Evolutionary conservation across 345 rosid species (phyloP).

Genomic region (Arabidopsis suecica): DNA sequence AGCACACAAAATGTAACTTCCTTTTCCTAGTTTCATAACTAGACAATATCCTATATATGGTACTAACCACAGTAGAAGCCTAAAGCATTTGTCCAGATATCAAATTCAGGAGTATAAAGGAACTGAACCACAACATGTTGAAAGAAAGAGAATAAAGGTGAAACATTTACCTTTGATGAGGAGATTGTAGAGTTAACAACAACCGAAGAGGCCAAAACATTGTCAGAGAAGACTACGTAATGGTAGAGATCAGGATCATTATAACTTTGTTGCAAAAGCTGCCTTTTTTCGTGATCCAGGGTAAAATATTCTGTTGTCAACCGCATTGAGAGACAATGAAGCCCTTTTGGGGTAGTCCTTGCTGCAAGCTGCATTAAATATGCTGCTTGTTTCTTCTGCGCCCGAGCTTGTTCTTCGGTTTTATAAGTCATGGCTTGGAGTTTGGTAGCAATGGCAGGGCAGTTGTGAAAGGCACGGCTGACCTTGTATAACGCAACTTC

Average conservation of each 20-base stretch:
- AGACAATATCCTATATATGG: neutral
- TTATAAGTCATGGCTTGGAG: constrained; percentile 74
- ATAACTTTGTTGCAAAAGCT: constrained; percentile 56
- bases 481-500: constrained; percentile 66
- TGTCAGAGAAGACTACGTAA: constrained; percentile 88
- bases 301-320: constrained; percentile 78
- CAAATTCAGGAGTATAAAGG: constrained; percentile 10
- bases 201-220: constrained; percentile 84
- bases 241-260: constrained; percentile 69
- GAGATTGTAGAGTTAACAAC: constrained; percentile 83
- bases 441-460: constrained; percentile 66
- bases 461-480: constrained; percentile 61
- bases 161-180: constrained; percentile 64
- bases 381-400: constrained; percentile 65
- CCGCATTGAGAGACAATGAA: constrained; percentile 90
- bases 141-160: constrained; percentile 3
- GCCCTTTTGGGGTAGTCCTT: constrained; percentile 89
- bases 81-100: constrained; percentile 17
- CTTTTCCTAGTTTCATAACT: constrained; percentile 18
- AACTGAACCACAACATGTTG: constrained; percentile 20
- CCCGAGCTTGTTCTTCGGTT: constrained; percentile 74
- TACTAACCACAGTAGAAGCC: constrained; percentile 13
- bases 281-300: constrained; percentile 63
- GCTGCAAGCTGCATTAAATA: constrained; percentile 87
- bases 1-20: constrained; percentile 15